Percentiles rank a stretch among this genome's conserved stretches.
Conservation (phyloP, 2,329 filamentous ascomycete species). For the Diaporthe citri region DNA sequence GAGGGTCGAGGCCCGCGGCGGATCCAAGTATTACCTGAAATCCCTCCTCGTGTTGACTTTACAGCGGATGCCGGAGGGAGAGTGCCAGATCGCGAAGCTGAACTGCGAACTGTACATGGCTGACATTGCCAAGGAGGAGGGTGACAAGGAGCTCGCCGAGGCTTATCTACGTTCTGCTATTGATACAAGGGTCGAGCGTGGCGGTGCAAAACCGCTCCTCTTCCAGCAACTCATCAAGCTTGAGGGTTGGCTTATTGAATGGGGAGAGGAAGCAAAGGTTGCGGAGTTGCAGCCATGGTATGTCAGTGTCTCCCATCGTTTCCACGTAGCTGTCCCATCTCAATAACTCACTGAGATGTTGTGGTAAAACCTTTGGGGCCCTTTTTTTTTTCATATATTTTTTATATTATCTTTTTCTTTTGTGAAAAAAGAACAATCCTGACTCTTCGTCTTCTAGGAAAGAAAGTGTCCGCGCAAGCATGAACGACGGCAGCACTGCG, state of each 20-base stretch:
- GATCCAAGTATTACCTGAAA: constrained; percentile 7
- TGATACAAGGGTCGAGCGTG: constrained; percentile 1
- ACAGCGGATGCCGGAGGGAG: not conserved
- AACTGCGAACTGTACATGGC: constrained; percentile 34
- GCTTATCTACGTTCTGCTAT: constrained; percentile 28
- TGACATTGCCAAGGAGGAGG: constrained; percentile 27
- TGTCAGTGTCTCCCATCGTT: not conserved
- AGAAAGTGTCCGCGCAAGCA: constrained; percentile 15
- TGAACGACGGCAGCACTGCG: not conserved
- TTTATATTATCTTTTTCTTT: no score
- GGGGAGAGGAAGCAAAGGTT: constrained; percentile 33
- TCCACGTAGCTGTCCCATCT: not conserved
- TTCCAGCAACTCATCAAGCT: constrained; percentile 23
- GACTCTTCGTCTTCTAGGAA: not conserved
- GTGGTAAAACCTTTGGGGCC: not conserved
- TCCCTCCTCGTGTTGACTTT: constrained; percentile 23
- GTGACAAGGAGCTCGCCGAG: constrained; percentile 15
- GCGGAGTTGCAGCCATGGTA: constrained; percentile 22
- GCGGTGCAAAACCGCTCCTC: not conserved
- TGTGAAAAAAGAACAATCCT: not conserved
- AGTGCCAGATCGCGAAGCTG: not conserved
- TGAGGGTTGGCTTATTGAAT: constrained; percentile 30
- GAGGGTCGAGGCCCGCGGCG: constrained; percentile 30
- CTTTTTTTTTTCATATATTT: no score
- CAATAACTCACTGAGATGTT: not conserved